Evolutionary conservation across 306 rosid genomes (phyloP).

Genomic region (Citrullus mucosospermus): DNA sequence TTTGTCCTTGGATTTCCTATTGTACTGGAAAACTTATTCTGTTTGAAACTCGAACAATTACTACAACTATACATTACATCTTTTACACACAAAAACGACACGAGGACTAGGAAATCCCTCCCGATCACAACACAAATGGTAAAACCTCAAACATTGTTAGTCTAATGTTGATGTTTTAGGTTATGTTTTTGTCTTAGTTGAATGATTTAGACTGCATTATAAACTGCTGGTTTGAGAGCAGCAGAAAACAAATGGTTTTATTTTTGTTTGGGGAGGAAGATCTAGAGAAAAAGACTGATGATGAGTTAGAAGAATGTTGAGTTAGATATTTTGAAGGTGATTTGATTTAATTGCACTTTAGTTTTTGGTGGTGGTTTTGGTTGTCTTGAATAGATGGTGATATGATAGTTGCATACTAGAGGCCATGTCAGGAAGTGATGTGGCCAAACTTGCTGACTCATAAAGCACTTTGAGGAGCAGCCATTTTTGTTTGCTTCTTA

Average conservation of each 20-base stretch:
- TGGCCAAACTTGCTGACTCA: constrained; percentile 39
- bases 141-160: not conserved
- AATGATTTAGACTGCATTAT: not conserved
- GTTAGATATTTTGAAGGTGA: not conserved
- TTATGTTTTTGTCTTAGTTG: not conserved
- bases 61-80: not conserved
- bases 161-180: not conserved
- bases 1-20: not conserved
- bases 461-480: constrained; percentile 22
- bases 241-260: not conserved
- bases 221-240: not conserved
- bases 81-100: not conserved
- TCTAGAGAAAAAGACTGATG: not conserved
- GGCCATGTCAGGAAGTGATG: constrained; percentile 31
- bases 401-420: constrained; percentile 3
- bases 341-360: not conserved
- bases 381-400: constrained; percentile 1
- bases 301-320: not conserved
- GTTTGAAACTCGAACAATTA: not conserved
- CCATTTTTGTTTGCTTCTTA: not conserved
- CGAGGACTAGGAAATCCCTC: not conserved
- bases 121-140: not conserved
- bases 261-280: not conserved
- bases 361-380: constrained; percentile 15
- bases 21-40: not conserved